Conservation (phyloP, 495 filamentous ascomycete species). For the Neurospora sp. region DNA sequence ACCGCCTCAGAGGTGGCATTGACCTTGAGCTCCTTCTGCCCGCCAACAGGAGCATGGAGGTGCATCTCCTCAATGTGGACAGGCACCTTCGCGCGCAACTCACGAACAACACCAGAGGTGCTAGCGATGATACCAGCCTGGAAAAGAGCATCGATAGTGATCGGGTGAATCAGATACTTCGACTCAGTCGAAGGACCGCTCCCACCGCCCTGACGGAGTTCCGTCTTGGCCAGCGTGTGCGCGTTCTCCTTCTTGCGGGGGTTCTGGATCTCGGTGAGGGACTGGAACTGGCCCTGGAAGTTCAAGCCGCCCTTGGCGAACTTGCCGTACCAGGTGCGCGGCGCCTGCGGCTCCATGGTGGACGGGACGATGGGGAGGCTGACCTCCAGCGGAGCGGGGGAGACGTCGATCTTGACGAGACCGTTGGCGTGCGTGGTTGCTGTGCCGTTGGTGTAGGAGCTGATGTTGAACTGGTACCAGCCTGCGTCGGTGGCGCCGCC, state of each 20-base stretch:
- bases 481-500: slow-evolving; percentile 10
- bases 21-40: background rate
- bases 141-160: slow-evolving; percentile 28
- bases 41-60: background rate
- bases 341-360: slow-evolving; percentile 18
- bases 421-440: slow-evolving; percentile 23
- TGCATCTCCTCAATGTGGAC: slow-evolving; percentile 4
- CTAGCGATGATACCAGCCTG: slow-evolving; percentile 19
- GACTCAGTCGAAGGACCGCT: slow-evolving; percentile 10
- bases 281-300: slow-evolving; percentile 20
- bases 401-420: slow-evolving; percentile 17
- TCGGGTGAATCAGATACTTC: slow-evolving; percentile 27
- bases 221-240: background rate
- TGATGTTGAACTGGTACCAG: slow-evolving; percentile 20
- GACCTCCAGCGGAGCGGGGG: background rate
- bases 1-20: slow-evolving; percentile 20
- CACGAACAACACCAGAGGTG: slow-evolving; percentile 8
- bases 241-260: background rate
- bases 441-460: slow-evolving; percentile 15
- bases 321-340: slow-evolving; percentile 16
- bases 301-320: slow-evolving; percentile 12
- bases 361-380: background rate
- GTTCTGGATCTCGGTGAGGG: slow-evolving; percentile 11
- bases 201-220: slow-evolving; percentile 17
- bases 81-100: slow-evolving; percentile 16